Evolutionary conservation across 768 basidiomycete genomes (phyloP), one percentile per base, ranked within the genome.

Genomic region (Mycena sanguinolenta): DNA sequence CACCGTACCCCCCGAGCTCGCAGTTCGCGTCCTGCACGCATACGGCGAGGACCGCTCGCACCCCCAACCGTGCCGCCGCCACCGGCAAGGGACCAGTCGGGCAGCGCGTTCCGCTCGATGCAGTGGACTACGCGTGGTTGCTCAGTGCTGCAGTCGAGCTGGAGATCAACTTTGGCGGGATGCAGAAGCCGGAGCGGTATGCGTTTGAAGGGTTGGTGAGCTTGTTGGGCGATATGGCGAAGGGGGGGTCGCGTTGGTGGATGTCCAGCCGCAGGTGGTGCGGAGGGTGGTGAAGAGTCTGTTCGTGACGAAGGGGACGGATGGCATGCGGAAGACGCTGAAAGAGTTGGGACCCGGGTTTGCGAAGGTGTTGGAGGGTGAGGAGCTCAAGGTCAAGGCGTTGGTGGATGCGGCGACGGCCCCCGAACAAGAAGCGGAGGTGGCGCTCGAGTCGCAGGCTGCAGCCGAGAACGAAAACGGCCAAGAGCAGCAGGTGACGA

Each of bases 51-150:
- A 36, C 46, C 9, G 49, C 14, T 5, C 10, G n/a, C n/a, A n/a
- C 14, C 4, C 49, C 49, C 10, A 50, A 50, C 25, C 6, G 14
- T 9, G 23, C n/a, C 49, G 49, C 49, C 25, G 49, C 49, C 17
- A 50, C 49, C 9, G 49, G 49, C 44, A 21, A 17, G 17, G 17
- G 3, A 7, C 16, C 21, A 19, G 21, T 17, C 8, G n/a, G 44
- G 21, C 1, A 9, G 44, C 44, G 44, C 21, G 16, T 19, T 14
- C 21, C 25, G 57, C 73, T 76, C 0, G 78, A 80, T 5, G 3
- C 72, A 0, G 71, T 78, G 9, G 88, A 90, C 44, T 87, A 88
- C 82, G 84, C 85, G 49, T 75, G 84, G 9, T 72, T 92, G 21
- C 72, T 86, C 1, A 83, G 82, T 32, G 84, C 85, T 9, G 82